Conservation (phyloP, 331 rosid species). For the Cydonia oblonga region DNA sequence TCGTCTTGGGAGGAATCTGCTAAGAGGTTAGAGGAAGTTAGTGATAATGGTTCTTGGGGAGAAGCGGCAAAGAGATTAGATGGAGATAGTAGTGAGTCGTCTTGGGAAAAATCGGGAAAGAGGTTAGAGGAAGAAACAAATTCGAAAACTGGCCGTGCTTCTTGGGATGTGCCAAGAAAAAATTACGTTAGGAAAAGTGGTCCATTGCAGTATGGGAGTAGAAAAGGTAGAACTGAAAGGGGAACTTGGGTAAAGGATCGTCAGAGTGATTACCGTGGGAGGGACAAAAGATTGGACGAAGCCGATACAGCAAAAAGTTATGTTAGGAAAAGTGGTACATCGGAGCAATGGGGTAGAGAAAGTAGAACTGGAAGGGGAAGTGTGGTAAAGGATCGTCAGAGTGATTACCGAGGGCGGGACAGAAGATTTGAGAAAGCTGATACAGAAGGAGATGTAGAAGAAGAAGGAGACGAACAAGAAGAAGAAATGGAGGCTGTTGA, state of each 20-base stretch:
- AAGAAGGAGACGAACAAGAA: slow-evolving; percentile 8
- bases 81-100: slow-evolving; percentile 26
- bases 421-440: slow-evolving; percentile 21
- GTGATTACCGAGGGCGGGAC: slow-evolving; percentile 15
- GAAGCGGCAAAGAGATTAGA: slow-evolving; percentile 23
- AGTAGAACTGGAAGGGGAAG: slow-evolving; percentile 18
- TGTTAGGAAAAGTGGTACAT: slow-evolving; percentile 16
- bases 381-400: slow-evolving; percentile 22
- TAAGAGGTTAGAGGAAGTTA: slow-evolving; percentile 15
- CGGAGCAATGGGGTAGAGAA: slow-evolving; percentile 13
- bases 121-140: slow-evolving; percentile 28
- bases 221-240: slow-evolving; percentile 17
- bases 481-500: slow-evolving; percentile 40
- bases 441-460: slow-evolving; percentile 30
- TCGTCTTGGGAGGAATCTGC: slow-evolving; percentile 38
- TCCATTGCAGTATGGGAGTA: slow-evolving; percentile 5
- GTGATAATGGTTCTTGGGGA: slow-evolving; percentile 13
- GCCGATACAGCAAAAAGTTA: slow-evolving; percentile 15
- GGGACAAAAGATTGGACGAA: slow-evolving; percentile 21
- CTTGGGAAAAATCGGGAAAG: slow-evolving; percentile 46
- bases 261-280: slow-evolving; percentile 17
- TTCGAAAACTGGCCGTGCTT: slow-evolving; percentile 18
- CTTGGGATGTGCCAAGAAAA: slow-evolving; percentile 18
- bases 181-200: slow-evolving; percentile 9
- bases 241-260: slow-evolving; percentile 21